Base-by-base conservation (phyloP, 1,284 basidiomycete species). In the Naganishia sp. region DNA sequence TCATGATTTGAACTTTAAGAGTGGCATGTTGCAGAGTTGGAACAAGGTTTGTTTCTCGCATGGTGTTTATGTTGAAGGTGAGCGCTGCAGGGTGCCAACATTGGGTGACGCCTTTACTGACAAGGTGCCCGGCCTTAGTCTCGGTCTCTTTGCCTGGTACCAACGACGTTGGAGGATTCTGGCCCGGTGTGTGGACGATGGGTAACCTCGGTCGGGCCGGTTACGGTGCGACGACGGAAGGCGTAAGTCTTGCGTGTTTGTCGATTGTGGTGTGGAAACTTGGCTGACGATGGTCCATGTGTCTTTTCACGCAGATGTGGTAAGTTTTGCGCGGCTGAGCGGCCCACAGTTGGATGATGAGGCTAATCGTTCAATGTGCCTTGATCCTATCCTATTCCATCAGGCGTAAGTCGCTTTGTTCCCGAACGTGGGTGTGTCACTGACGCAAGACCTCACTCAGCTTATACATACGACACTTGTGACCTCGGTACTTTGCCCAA, bases 1-100 rank as follows among this genome's bases (percentile, higher is more conserved):
- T 52, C 88, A 97, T 78, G 85, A 84, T 66, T 82, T 97, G 69
- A 81, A 90, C 72, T 95, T 88, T 76, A 83, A 87, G 60, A 81
- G 80, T 10, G 84, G 82, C 32, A 82, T 83, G 80, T 63, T 84
- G 21, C 81, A 82, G 67, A 76, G 79, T 0, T 84, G 83, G 83
- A 84, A 84, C 72, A 76, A 80, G 70, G 71, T 80, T 7, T 80
- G 79, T 69, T 78, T 80, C 72, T 76, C 75, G 69, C 75, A 73
- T 66, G 76, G 76, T 52, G 75, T 74, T 21, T 78, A 77, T 63
- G 71, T 75, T 56, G 78, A 80, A 68, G 72, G 72, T 71, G 23
- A n/a, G 70, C 47, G 28, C 28, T 28, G 28, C 28, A 28, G 28
- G 11, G 31, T n/a, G 28, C 5, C 28, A 28, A 28, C 15, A 21